A percentile compares a stretch with the other conserved stretches of the same genome.
Conservation (phyloP, 352 stramenopile genomes). For the Thraustochytrium striatum region DNA sequence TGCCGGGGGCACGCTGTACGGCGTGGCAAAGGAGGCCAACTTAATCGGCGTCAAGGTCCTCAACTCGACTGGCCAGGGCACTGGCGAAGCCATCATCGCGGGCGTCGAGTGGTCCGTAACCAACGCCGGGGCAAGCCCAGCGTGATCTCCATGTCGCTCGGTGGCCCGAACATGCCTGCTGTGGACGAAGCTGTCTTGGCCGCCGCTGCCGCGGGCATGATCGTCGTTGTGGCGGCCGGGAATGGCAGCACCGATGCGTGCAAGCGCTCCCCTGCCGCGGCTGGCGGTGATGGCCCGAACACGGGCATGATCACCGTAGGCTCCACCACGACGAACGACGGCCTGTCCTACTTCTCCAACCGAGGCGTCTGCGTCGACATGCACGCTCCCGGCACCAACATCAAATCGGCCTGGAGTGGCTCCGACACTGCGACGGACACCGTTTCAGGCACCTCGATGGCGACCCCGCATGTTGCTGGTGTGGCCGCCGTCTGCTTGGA, state of each 20-base stretch:
- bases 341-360: constrained; percentile 19
- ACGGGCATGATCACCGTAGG: constrained; percentile 14
- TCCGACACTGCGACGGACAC: background rate
- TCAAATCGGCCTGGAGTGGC: background rate
- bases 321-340: background rate
- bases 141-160: background rate
- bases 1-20: background rate
- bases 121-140: background rate
- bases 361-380: constrained; percentile 14
- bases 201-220: background rate
- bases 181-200: background rate
- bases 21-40: background rate
- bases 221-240: constrained; percentile 32
- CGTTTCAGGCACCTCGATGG: background rate
- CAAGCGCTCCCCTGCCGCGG: constrained; percentile 1
- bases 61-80: background rate
- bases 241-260: constrained; percentile 16
- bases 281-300: background rate
- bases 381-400: background rate
- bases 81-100: background rate
- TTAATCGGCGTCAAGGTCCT: background rate
- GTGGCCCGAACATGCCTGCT: background rate
- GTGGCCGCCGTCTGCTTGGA: background rate
- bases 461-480: background rate
- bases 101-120: background rate